These are phyloP conservation scores for Aspergillus sergii DNA, from an alignment of 2,329 filamentous ascomycete species.

Conservation along the genomic window DNA sequence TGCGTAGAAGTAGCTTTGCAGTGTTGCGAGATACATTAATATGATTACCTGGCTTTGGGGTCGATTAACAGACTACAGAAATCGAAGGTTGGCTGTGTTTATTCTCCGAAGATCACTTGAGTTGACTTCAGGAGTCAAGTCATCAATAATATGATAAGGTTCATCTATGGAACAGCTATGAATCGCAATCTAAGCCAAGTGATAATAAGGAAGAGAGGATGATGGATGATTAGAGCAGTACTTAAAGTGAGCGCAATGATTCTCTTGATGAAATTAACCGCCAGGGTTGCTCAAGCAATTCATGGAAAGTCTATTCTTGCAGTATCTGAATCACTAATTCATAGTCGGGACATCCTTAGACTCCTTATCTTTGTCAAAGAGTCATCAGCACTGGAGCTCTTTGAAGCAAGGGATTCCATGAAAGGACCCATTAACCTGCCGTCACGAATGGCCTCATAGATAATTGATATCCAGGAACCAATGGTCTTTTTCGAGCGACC, in stretches of 20 bases:
- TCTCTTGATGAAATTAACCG: background rate
- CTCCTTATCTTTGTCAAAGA: background rate
- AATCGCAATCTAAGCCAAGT: background rate
- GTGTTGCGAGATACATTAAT: background rate
- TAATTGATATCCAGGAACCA: constrained; percentile 28
- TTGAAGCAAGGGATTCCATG: constrained; percentile 13
- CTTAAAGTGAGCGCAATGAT: background rate
- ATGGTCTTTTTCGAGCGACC: constrained; percentile 28
- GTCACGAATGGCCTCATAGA: constrained; percentile 25
- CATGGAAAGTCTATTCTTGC: background rate
- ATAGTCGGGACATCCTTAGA: background rate
- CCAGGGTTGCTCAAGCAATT: background rate
- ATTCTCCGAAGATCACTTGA: background rate
- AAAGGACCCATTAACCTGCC: constrained; percentile 14
- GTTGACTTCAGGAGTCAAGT: background rate
- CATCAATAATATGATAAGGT: background rate
- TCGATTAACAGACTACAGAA: background rate
- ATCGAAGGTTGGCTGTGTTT: background rate
- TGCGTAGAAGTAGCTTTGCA: background rate
- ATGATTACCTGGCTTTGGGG: background rate
- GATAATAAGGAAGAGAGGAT: background rate
- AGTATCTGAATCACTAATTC: background rate
- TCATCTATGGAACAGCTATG: background rate
- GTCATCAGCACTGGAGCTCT: background rate
- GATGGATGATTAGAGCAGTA: background rate